A percentile compares a stretch with the other conserved stretches of the same genome.
Evolutionary conservation across 2,329 filamentous ascomycete species (phyloP).

Genomic region (Thelonectria rubi): DNA sequence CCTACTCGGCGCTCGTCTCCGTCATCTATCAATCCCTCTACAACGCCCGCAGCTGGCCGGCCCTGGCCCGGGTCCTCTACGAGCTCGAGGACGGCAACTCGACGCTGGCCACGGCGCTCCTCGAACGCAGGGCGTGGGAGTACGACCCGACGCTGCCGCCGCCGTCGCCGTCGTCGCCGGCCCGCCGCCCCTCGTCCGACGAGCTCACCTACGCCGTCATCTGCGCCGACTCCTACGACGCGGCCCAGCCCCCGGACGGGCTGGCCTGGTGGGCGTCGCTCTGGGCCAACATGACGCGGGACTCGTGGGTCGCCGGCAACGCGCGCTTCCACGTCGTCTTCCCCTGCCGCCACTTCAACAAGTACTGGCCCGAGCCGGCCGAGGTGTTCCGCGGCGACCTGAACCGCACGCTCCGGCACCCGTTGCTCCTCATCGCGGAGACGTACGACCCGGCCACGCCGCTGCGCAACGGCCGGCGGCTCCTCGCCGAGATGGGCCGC

Average conservation of each 20-base stretch:
- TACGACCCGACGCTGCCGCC: conserved; percentile 52
- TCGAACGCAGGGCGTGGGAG: conserved; percentile 52
- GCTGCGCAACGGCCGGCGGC: conserved; percentile 56
- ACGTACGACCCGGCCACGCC: conserved; percentile 62
- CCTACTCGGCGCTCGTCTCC: conserved; percentile 54
- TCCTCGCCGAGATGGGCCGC: conserved; percentile 56
- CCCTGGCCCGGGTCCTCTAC: conserved; percentile 10
- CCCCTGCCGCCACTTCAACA: conserved; percentile 56
- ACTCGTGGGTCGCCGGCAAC: conserved; percentile 58
- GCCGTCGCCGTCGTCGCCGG: conserved; percentile 38
- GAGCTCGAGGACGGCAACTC: conserved; percentile 25
- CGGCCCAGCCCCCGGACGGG: conserved; percentile 48
- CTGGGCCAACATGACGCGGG: conserved; percentile 57
- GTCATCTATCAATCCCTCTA: conserved; percentile 55
- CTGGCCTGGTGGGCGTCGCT: conserved; percentile 57
- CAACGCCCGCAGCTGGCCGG: conserved; percentile 52
- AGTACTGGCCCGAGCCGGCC: conserved; percentile 56
- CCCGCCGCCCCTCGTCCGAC: conserved; percentile 45
- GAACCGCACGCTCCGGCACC: conserved; percentile 53
- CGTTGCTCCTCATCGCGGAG: conserved; percentile 58
- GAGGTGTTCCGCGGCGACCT: conserved; percentile 59
- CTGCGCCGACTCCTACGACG: conserved; percentile 58
- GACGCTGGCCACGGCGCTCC: conserved; percentile 50
- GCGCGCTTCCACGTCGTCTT: conserved; percentile 56
- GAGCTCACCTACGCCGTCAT: conserved; percentile 55